Evolutionary conservation across 2,329 filamentous ascomycete genomes (phyloP), one percentile per base, ranked within the genome.

Genomic region (Orbilia quercus): DNA sequence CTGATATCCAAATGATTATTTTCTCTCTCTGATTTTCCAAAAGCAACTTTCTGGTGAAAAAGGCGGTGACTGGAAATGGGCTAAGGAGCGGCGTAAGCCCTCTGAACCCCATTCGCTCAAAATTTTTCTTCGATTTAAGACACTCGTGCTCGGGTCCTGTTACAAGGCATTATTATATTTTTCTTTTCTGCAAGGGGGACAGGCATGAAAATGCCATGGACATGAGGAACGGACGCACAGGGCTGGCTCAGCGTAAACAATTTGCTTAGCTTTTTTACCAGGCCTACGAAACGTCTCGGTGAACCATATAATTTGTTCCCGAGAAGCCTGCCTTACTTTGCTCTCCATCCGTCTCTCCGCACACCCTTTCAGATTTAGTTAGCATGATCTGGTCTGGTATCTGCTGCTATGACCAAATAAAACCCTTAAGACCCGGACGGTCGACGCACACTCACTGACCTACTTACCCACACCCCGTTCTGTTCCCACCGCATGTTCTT

Each of bases 261-360:
- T 16, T 54, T 14, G 12, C 9, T 40, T 6, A 34, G 42, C 55
- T 62, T 60, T 47, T 48, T 45, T 63, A 31, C 65, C 57, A 70
- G 51, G 51, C 42, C 58, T 51, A 71, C 66, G 51, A 71, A 71
- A 63, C 57, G 23, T 14, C 22, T 38, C 20, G n/a, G 47, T 58
- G 18, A 47, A 57, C 38, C 18, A 40, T 63, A 60, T 65, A 72
- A 72, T 51, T n/a, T 66, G 69, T 73, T 73, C 69, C 69, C 69
- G 69, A 55, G 60, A 53, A 55, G 28, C 28, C 28, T 31, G 28
- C 28, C 28, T 31, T 4, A 4, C 28, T 31, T 4, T 50, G 57
- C 55, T 47, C n/a, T 51, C 42, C 36, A 60, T 62, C 53, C 54
- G 51, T 62, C 60, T 40, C 48, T 34, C 69, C 65, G 40, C 48